These are phyloP conservation scores for Datura wrightii DNA, from an alignment of 257 asterid genomes.

Conservation along the genomic window DNA sequence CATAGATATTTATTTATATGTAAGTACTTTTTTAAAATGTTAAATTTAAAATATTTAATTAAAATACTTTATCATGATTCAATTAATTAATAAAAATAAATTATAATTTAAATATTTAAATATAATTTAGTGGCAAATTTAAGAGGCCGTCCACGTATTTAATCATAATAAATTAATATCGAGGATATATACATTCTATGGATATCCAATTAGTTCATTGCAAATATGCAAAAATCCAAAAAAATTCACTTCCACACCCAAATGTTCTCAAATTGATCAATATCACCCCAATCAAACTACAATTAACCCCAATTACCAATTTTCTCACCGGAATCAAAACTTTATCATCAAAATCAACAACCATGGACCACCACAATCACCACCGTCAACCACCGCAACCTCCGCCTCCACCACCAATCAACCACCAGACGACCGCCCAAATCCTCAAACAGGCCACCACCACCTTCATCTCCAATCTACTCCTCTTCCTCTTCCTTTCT, in stretches of 20 bases:
- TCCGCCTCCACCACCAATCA: conserved; percentile 45
- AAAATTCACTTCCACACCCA: too few relatives aligned
- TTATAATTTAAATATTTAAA: not conserved
- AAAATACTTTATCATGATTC: not conserved
- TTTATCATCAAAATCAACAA: conserved; percentile 27
- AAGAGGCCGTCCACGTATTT: too few relatives aligned
- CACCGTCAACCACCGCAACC: conserved; percentile 33
- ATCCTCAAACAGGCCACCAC: conserved; percentile 65
- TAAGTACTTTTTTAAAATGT: too few relatives aligned
- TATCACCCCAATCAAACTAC: conserved; percentile 33
- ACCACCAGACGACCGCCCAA: conserved; percentile 57
- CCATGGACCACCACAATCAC: conserved; percentile 33
- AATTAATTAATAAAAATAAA: not conserved
- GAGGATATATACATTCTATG: too few relatives aligned
- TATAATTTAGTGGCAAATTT: not conserved
- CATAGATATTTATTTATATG: not conserved
- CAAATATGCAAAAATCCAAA: too few relatives aligned
- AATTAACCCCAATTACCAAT: not conserved
- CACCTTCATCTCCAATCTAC: conserved; percentile 54
- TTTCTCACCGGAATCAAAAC: not conserved
- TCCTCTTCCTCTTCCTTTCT: conserved; percentile 65
- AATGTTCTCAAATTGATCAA: not conserved
- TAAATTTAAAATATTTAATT: too few relatives aligned
- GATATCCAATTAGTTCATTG: too few relatives aligned
- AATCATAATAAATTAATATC: too few relatives aligned